These are phyloP conservation scores for Pichia sporocuriosa DNA, from an alignment of 805 yeast species.

Conservation along the genomic window DNA sequence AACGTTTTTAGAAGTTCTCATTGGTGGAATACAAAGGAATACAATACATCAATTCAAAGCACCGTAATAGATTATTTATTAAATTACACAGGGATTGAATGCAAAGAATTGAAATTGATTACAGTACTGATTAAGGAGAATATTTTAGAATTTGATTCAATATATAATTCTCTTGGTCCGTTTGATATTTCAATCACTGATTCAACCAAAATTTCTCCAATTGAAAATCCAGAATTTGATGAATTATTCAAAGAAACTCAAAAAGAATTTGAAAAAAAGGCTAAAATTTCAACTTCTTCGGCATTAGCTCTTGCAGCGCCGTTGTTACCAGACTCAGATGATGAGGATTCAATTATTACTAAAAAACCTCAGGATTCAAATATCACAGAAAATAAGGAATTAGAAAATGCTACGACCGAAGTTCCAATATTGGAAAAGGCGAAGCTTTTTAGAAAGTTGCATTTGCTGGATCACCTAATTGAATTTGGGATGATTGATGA, in stretches of 20 bases:
- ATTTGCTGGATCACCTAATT: conserved; percentile 47
- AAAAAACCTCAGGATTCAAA: neutral
- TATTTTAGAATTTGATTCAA: conserved; percentile 53
- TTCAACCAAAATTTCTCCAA: conserved; percentile 14
- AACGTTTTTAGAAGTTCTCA: conserved; percentile 44
- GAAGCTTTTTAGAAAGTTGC: conserved; percentile 31
- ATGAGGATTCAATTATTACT: conserved; percentile 21
- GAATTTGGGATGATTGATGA: conserved; percentile 59
- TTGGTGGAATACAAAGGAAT: conserved; percentile 46
- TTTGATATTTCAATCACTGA: conserved; percentile 21
- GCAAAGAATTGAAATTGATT: conserved; percentile 28
- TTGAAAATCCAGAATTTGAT: conserved; percentile 30
- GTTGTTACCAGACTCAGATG: conserved; percentile 58
- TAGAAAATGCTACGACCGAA: conserved; percentile 10
- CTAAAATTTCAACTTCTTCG: conserved; percentile 57
- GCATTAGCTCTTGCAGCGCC: conserved; percentile 90
- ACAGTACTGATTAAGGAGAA: conserved; percentile 59
- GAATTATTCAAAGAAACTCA: conserved; percentile 39
- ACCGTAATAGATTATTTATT: conserved; percentile 24
- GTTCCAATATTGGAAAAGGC: conserved; percentile 13
- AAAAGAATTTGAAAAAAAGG: conserved; percentile 45
- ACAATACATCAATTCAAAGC: conserved; percentile 18
- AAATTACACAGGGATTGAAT: conserved; percentile 9
- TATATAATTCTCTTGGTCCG: conserved; percentile 55
- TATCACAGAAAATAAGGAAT: neutral